Percentiles rank a stretch among this genome's conserved stretches.
Conservation (phyloP, 225 moss, liverwort and hornwort genomes). For the Polytrichum commune region DNA sequence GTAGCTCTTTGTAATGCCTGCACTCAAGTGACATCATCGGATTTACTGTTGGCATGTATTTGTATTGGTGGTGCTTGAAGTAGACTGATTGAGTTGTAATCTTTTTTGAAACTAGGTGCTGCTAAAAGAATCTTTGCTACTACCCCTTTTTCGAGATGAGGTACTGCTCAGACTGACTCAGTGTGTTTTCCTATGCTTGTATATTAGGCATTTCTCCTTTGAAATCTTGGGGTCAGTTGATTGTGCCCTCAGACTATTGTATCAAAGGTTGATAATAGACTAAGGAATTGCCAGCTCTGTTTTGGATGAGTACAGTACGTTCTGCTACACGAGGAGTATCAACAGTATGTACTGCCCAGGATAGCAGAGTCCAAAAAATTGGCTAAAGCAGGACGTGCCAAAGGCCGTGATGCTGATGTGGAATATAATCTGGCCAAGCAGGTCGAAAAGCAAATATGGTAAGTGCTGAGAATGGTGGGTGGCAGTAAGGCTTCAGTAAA, state of each 20-base stretch:
- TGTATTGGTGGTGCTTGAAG: background rate
- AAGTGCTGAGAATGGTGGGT: constrained; percentile 7
- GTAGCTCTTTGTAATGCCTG: background rate
- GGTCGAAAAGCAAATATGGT: constrained; percentile 93
- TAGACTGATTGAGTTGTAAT: background rate
- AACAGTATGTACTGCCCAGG: constrained; percentile 87
- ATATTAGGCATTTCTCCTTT: too few species aligned
- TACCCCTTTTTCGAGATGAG: constrained; percentile 92
- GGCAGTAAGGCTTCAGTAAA: background rate
- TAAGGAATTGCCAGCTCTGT: background rate
- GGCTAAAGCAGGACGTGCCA: constrained; percentile 86
- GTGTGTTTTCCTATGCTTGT: too few species aligned
- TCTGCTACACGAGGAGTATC: constrained; percentile 89
- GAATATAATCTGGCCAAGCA: constrained; percentile 98
- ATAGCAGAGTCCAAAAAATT: constrained; percentile 94
- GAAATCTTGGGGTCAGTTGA: too few species aligned
- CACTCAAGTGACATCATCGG: background rate
- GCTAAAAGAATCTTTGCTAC: constrained; percentile 74
- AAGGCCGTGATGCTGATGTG: constrained; percentile 87
- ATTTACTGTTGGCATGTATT: background rate
- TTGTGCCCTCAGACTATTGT: too few species aligned
- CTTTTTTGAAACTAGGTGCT: constrained; percentile 49
- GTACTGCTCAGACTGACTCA: constrained; percentile 23
- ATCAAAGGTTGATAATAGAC: background rate
- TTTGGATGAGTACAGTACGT: constrained; percentile 55